Percentiles rank a stretch among this genome's conserved stretches.
Evolutionary conservation across 352 stramenopile species (phyloP).

Genomic region (Blastocystis sp.): DNA sequence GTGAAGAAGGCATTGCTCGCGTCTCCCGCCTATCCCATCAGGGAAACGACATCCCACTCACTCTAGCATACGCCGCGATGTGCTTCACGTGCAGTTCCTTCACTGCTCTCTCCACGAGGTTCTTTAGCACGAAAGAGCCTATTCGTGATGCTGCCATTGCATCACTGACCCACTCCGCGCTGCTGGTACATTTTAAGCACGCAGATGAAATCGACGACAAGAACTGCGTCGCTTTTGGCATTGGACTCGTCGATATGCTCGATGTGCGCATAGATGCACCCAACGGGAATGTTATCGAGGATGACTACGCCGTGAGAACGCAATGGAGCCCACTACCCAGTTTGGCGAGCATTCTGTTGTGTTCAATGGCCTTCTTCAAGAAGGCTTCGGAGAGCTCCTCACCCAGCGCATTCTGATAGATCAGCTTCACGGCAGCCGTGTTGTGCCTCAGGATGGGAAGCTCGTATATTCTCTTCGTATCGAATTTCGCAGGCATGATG

Average conservation of each 20-base stretch:
- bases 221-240: background rate
- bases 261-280: conserved; percentile 59
- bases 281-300: conserved; percentile 65
- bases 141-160: too few species aligned
- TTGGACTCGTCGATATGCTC: background rate
- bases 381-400: conserved; percentile 34
- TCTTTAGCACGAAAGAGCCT: conserved; percentile 24
- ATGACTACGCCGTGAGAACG: conserved; percentile 29
- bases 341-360: conserved; percentile 38
- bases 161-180: conserved; percentile 26
- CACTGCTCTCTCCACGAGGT: conserved; percentile 6
- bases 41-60: background rate
- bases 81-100: conserved; percentile 25
- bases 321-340: background rate
- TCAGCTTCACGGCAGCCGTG: conserved; percentile 23
- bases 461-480: conserved; percentile 63
- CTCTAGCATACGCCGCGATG: background rate
- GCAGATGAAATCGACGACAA: conserved; percentile 55
- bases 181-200: conserved; percentile 47
- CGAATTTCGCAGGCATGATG: conserved; percentile 32
- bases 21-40: background rate
- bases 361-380: conserved; percentile 19
- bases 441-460: conserved; percentile 53
- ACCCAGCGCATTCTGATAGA: conserved; percentile 20
- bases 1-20: conserved; percentile 28